Evolutionary conservation across 2,329 filamentous ascomycete species (phyloP), one percentile per base, ranked within the genome.

Genomic region (Fusarium goolgardi): DNA sequence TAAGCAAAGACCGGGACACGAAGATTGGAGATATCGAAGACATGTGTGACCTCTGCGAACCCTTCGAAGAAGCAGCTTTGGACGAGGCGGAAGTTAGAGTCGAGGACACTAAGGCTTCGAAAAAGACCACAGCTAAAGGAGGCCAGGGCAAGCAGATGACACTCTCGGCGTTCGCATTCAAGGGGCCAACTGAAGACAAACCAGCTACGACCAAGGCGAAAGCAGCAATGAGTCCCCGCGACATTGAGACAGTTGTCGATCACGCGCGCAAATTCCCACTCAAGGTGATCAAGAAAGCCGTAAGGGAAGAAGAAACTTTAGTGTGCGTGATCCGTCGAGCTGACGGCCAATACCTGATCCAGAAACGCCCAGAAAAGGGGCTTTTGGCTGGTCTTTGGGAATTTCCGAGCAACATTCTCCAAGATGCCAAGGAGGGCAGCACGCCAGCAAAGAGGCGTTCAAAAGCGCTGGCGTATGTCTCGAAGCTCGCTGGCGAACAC

Each of bases 371-470:
- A 0, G 79, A 81, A 13, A 87, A 84, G 71, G 86, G 86, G 0
- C 78, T 88, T 1, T 75, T 88, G 0, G 86, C 85, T 0, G 82
- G 84, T 0, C 67, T 88, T 7, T 88, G 86, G 86, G 85, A 88
- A 64, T 80, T 88, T 8, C 85, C 86, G 1, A 86, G 84, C 66
- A 71, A 76, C 5, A 74, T 76, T 0, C 60, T 86, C 1, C 53
- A 73, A 35, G 64, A 65, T 7, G 7, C 55, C 5, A 60, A 59
- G 6, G 65, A 71, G 6, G 53, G 54, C 12, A 76, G 72, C 10
- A 58, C 76, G 0, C 65, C 75, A 10, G 70, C 74, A 13, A 77
- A 74, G 18, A 78, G 83, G 32, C 78, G 75, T 67, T 65, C 73
- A 13, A 72, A 78, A 7, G 84, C 84, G 0, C 55, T 72, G 13